Percentiles rank a stretch among this genome's conserved stretches.
Evolutionary conservation across 257 asterid genomes (phyloP).

Genomic region (Petrea volubilis): DNA sequence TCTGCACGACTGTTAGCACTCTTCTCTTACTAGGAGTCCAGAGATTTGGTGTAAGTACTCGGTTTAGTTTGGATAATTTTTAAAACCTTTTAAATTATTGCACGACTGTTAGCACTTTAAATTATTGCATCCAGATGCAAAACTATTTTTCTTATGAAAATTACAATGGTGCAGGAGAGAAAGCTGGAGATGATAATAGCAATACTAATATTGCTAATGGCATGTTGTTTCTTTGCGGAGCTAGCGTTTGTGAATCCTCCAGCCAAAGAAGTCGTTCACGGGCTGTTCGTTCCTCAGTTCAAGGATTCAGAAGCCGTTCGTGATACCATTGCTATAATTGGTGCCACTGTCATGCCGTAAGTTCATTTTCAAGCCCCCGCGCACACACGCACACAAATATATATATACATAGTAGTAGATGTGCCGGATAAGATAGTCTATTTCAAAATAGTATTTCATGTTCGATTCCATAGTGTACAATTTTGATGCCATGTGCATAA

Average conservation of each 20-base stretch:
- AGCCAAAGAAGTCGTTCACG: conserved; percentile 59
- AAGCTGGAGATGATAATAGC: conserved; percentile 80
- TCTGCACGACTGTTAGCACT: conserved; percentile 80
- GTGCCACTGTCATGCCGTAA: conserved; percentile 97
- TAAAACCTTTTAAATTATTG: no score
- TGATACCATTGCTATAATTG: conserved; percentile 84
- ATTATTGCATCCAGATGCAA: no score
- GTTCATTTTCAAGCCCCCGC: conserved; percentile 11
- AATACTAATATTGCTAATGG: conserved; percentile 73
- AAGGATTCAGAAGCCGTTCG: conserved; percentile 71
- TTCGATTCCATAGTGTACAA: no score
- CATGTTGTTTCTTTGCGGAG: conserved; percentile 89
- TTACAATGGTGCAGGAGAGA: no score
- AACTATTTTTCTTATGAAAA: no score
- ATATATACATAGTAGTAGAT: no score
- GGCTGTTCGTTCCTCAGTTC: conserved; percentile 82
- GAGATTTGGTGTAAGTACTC: conserved; percentile 79
- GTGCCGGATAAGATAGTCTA: no score
- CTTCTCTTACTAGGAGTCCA: conserved; percentile 74
- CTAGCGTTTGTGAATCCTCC: conserved; percentile 79
- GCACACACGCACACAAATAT: no score
- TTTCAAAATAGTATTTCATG: no score
- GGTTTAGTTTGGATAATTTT: no score
- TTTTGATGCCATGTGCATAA: no score
- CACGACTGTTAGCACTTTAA: no score